Conservation (phyloP, 73 alveolate genomes). For the Effrenium voratum region DNA sequence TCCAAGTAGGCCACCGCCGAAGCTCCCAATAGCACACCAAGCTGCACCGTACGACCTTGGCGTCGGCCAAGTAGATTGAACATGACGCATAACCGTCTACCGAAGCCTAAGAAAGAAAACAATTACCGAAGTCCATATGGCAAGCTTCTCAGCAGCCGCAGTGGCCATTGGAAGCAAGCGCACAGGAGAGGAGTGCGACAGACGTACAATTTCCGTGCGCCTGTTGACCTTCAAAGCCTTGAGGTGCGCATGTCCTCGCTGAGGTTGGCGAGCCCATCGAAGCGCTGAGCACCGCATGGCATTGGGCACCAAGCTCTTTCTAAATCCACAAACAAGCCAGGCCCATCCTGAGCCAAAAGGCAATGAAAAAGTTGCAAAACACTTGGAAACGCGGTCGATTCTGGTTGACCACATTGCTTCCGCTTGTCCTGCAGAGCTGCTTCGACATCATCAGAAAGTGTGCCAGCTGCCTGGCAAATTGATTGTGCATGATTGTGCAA, state of each 20-base stretch:
- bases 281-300: background rate
- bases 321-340: background rate
- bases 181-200: conserved; percentile 62
- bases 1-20: conserved; percentile 67
- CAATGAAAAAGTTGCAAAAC: background rate
- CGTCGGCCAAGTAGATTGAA: background rate
- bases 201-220: conserved; percentile 50
- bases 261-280: background rate
- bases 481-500: background rate
- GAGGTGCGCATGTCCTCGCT: background rate
- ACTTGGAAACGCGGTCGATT: background rate
- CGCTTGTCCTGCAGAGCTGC: conserved; percentile 53
- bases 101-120: too few relatives aligned
- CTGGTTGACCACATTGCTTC: background rate
- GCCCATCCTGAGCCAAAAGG: too few relatives aligned
- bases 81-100: too few relatives aligned
- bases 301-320: background rate
- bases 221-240: background rate
- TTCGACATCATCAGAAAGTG: conserved; percentile 69
- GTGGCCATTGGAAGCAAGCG: conserved; percentile 78
- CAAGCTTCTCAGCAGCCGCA: conserved; percentile 52
- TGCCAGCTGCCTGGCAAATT: background rate
- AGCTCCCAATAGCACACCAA: conserved; percentile 78
- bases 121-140: too few relatives aligned
- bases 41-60: conserved; percentile 62